These are phyloP conservation scores for Rhodotorula sp. DNA, from an alignment of 1,284 basidiomycete genomes.

Conservation along the genomic window DNA sequence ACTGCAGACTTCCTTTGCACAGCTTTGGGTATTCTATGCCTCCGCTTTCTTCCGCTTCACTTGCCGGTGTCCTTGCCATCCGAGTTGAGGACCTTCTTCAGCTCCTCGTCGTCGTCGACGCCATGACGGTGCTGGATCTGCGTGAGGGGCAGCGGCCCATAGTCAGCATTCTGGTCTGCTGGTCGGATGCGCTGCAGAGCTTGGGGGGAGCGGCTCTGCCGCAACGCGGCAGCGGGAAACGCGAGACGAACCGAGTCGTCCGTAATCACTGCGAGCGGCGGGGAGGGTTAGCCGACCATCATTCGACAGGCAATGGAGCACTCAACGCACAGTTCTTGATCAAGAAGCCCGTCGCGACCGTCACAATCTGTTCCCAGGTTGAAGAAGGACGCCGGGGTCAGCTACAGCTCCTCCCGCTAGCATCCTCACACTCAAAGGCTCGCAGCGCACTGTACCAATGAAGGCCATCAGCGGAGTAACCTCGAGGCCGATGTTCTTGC, in stretches of 20 bases:
- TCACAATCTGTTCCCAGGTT: not conserved
- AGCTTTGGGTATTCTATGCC: too few relatives aligned
- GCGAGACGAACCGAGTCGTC: not conserved
- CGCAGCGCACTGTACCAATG: not conserved
- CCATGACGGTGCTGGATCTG: slow-evolving; percentile 25
- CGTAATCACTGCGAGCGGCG: not conserved
- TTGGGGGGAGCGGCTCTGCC: not conserved
- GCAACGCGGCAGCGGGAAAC: not conserved
- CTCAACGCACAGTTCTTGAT: slow-evolving; percentile 1
- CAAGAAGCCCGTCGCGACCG: slow-evolving; percentile 5
- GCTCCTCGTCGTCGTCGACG: slow-evolving; percentile 5
- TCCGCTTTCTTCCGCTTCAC: not conserved
- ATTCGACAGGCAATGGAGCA: too few relatives aligned
- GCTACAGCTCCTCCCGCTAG: not conserved
- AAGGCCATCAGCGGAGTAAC: slow-evolving; percentile 20
- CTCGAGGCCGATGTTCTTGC: slow-evolving; percentile 27
- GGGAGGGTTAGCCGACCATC: too few relatives aligned
- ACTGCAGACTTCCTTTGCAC: not conserved
- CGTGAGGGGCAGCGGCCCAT: too few relatives aligned
- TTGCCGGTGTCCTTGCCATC: not conserved
- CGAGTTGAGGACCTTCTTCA: slow-evolving; percentile 10
- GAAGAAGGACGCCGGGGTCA: too few relatives aligned
- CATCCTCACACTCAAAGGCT: not conserved
- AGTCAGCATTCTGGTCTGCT: not conserved
- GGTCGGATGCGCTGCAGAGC: too few relatives aligned